A percentile compares a stretch with the other conserved stretches of the same genome.
Conservation (phyloP, 768 basidiomycete genomes). For the Boletus barrowsii region DNA sequence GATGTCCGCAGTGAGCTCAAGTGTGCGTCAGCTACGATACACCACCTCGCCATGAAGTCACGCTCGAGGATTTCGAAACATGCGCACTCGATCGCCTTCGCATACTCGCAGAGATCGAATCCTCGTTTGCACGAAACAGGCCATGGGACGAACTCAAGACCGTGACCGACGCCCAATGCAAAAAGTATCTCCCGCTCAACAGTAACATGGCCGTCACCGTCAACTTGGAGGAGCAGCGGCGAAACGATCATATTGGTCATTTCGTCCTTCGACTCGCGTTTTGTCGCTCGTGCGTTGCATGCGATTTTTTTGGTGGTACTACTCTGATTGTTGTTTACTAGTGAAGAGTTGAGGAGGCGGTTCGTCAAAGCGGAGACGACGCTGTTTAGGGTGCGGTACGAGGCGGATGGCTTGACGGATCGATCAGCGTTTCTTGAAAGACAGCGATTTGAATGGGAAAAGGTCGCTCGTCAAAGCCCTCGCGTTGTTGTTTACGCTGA, state of each 20-base stretch:
- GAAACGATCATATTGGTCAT: slow-evolving; percentile 86
- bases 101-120: slow-evolving; percentile 87
- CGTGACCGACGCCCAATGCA: slow-evolving; percentile 60
- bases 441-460: slow-evolving; percentile 59
- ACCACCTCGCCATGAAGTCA: slow-evolving; percentile 85
- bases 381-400: slow-evolving; percentile 81
- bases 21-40: slow-evolving; percentile 67
- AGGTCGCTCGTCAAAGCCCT: slow-evolving; percentile 38
- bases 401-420: slow-evolving; percentile 56
- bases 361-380: slow-evolving; percentile 89
- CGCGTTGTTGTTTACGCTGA: neutral
- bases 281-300: slow-evolving; percentile 80
- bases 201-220: slow-evolving; percentile 47
- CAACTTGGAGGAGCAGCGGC: slow-evolving; percentile 60
- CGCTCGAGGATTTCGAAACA: slow-evolving; percentile 92
- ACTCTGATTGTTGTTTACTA: slow-evolving; percentile 36
- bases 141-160: slow-evolving; percentile 72
- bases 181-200: slow-evolving; percentile 73
- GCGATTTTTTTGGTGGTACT: neutral
- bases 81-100: slow-evolving; percentile 86
- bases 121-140: slow-evolving; percentile 80
- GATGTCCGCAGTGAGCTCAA: slow-evolving; percentile 4
- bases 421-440: slow-evolving; percentile 54
- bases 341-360: slow-evolving; percentile 84
- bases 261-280: slow-evolving; percentile 94